Evolutionary conservation across 2,329 filamentous ascomycete species (phyloP).

Genomic region (Fusarium pininemorale): DNA sequence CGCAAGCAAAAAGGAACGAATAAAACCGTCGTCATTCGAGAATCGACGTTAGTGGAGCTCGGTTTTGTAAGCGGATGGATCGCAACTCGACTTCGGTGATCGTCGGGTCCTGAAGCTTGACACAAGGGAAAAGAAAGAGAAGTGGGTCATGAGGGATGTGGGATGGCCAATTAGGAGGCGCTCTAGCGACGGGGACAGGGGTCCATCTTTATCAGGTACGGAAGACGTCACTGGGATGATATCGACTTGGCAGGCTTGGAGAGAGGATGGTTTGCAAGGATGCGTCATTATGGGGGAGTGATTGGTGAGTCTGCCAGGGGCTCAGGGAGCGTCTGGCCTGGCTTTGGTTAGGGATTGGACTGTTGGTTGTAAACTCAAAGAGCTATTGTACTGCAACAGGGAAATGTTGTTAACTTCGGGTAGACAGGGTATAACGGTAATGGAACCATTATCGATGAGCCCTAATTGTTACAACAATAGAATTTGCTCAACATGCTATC

Average conservation of each 20-base stretch:
- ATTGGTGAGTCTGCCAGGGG: background rate
- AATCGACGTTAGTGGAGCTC: constrained; percentile 28
- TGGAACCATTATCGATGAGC: background rate
- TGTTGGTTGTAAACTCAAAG: background rate
- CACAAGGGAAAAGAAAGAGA: background rate
- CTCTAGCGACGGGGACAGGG: constrained; percentile 21
- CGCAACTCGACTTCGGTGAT: constrained; percentile 7
- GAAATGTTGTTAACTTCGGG: too few relatives aligned
- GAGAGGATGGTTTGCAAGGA: background rate
- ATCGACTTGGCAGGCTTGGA: constrained; percentile 26
- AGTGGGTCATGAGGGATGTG: constrained; percentile 25
- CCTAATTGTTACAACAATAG: too few relatives aligned
- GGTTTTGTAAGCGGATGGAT: constrained; percentile 16
- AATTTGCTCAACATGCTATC: accelerated
- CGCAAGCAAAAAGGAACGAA: background rate
- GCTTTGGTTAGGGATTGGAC: background rate
- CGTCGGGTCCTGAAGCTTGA: constrained; percentile 16
- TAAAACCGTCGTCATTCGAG: background rate
- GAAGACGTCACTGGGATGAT: constrained; percentile 34
- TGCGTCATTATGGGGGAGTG: constrained; percentile 17
- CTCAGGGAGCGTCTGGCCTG: background rate
- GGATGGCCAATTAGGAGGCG: constrained; percentile 22
- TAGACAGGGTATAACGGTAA: accelerated
- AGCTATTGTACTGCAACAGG: background rate
- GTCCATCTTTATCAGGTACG: constrained; percentile 30